Base-by-base conservation (phyloP, 2,329 filamentous ascomycete genomes). In the Hyphodiscus sp. region DNA sequence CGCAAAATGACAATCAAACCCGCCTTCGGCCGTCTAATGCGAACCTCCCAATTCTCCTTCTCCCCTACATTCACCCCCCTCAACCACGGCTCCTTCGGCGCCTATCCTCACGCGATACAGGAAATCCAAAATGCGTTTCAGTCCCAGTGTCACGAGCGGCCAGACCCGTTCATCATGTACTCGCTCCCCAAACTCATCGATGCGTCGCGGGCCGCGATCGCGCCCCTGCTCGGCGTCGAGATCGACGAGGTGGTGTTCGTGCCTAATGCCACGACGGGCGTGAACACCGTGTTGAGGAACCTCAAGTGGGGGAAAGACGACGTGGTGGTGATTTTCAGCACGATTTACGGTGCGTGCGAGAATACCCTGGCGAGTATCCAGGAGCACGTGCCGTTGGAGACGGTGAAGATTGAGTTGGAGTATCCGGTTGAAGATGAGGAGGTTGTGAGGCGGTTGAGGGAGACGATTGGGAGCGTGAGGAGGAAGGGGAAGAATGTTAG, bases 271-370 rank as follows among this genome's bases (percentile, higher is more conserved):
- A 94, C 89, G 0, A 85, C 81, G 0, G 88, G 82, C 15, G 71
- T 90, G 47, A 91, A 94, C 71, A 89, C 83, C 0, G 80, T 95
- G 2, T 76, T 95, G 18, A 82, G 86, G 45, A 91, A 86, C 66
- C 68, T 96, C 1, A 64, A 66, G 2, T 95, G 83, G 75, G 83
- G 85, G 53, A 42, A 57, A 11, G 46, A 45, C 0, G 91, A 96
- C 66, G 82, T 86, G 55, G 87, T 94, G 56, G 64, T 95, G 42
- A 85, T 83, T 69, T 94, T 95, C 64, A 78, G 79, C 42, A 90
- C 87, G 42, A 79, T 91, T 51, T 96, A 96, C 67, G 86, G 83
- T 48, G 85, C 82, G 0, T 90, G 89, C 66, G 86, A 85, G 56
- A 90, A 88, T 66, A 83, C 83, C 0, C 73, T 94, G 13, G 76